Base-by-base conservation (phyloP, 2,329 filamentous ascomycete species). In the Hypoxylon sp. region DNA sequence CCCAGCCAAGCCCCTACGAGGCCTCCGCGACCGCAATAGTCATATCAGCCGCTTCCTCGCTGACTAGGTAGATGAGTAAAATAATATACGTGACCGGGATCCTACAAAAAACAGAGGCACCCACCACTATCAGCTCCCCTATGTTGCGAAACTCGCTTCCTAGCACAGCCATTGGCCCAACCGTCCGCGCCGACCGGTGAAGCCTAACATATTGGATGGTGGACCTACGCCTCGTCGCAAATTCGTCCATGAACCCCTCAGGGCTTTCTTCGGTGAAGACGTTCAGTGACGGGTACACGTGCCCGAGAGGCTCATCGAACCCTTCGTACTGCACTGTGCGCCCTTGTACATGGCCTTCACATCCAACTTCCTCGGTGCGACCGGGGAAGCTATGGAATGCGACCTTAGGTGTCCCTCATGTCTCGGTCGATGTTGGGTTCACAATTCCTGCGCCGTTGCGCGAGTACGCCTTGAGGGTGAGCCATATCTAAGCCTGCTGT, bases 1-100 rank as follows among this genome's bases (percentile, higher is more conserved):
- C 51, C 50, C 19, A 14, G 42, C 52, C 17, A 35, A 14, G 35
- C 53, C n/a, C n/a, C 37, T 48, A 22, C 33, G 48, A 52, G 47
- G 54, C 54, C 44, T 58, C 63, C 29, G 52, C 3, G 10, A 88
- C 87, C 19, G 82, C 82, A 77, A 87, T 86, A 3, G 82, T 82
- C 77, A 44, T 17, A 22, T 87, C 86, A 3, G 85, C 84, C 2
- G 87, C 87, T 80, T 88, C 89, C 79, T 88, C 86, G 19, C 81
- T 82, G 22, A 87, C 78, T 80, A 8, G 10, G 9, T 22, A 44
- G 3, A 88, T 85, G 71, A 85, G 81, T 1, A 84, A 67, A 0
- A 80, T 78, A 55, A 83, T 82, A 71, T 84, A 87, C 8, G 81
- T 82, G 5, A 86, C 86, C 0, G 74, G 75, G 33, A 76, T 85